Evolutionary conservation across 2,329 filamentous ascomycete genomes (phyloP).

Genomic region (Trichophyton mentagrophytes): DNA sequence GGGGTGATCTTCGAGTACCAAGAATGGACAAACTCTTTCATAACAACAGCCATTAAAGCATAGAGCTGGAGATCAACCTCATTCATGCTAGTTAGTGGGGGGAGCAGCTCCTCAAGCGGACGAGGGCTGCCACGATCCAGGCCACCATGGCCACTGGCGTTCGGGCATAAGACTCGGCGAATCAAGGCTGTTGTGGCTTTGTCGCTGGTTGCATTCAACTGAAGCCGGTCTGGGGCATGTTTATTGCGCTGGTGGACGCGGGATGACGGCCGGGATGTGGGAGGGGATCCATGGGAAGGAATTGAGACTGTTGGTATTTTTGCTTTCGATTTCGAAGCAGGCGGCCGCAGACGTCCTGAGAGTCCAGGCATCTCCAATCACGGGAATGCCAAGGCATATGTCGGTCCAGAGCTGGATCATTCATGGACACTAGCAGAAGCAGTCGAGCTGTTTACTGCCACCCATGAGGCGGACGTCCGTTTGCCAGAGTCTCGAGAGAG

Average conservation of each 20-base stretch:
- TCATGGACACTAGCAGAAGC: slow-evolving; percentile 1
- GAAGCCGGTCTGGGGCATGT: slow-evolving; percentile 20
- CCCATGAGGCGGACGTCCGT: neutral
- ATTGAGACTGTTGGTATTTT: slow-evolving; percentile 18
- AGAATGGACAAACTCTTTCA: slow-evolving; percentile 77
- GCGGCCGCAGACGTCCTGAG: slow-evolving; percentile 25
- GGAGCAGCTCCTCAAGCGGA: slow-evolving; percentile 69
- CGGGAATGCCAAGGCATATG: neutral
- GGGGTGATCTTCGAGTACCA: slow-evolving; percentile 93
- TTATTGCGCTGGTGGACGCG: slow-evolving; percentile 19
- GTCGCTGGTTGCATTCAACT: slow-evolving; percentile 49
- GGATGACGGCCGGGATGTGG: slow-evolving; percentile 22
- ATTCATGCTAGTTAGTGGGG: slow-evolving; percentile 85
- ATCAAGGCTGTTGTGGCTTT: slow-evolving; percentile 69
- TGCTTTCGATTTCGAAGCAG: slow-evolving; percentile 9
- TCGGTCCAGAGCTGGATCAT: neutral
- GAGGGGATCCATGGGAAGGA: slow-evolving; percentile 21
- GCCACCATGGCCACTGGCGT: slow-evolving; percentile 36
- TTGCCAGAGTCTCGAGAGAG: neutral
- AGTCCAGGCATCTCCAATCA: slow-evolving; percentile 29
- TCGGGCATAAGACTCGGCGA: slow-evolving; percentile 70
- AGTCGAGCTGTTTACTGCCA: neutral
- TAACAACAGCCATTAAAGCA: slow-evolving; percentile 75
- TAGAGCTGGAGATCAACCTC: slow-evolving; percentile 90
- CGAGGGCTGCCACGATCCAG: slow-evolving; percentile 45